phyloP scores from a whole-genome alignment of 441 rosid genomes.

The Bruguiera hainesii region DNA sequence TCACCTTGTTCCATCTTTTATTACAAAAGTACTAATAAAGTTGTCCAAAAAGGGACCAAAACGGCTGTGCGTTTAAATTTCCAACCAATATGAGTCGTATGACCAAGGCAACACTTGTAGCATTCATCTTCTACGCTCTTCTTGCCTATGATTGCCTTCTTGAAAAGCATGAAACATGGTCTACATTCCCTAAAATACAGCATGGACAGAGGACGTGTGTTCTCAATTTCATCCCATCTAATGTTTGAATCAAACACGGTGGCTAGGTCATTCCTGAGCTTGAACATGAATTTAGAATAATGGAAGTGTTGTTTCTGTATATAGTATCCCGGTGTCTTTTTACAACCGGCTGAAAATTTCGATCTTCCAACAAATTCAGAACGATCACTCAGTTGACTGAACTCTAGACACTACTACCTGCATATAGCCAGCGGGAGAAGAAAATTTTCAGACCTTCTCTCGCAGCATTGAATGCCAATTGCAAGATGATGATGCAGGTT shows the following conservation, averaged over 20 bases:
- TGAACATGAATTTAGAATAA: background rate
- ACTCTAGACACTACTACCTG: constrained; percentile 14
- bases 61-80: no score
- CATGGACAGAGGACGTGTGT: constrained; percentile 47
- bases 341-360: constrained; percentile 70
- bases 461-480: constrained; percentile 72
- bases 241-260: constrained; percentile 45
- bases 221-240: constrained; percentile 87
- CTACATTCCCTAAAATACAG: constrained; percentile 59
- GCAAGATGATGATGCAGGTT: no score
- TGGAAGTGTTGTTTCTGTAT: constrained; percentile 51
- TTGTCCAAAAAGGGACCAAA: no score
- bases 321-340: constrained; percentile 62
- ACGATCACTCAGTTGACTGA: constrained; percentile 29
- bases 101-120: constrained; percentile 23
- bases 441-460: constrained; percentile 65
- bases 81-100: no score
- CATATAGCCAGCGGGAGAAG: constrained; percentile 17
- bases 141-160: constrained; percentile 78
- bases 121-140: constrained; percentile 54
- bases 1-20: no score
- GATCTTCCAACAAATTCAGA: constrained; percentile 46
- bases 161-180: constrained; percentile 73
- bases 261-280: background rate
- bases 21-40: no score